Base-by-base conservation (phyloP, 176 grass and related monocot genomes). In the Hyparrhenia diplandra region DNA sequence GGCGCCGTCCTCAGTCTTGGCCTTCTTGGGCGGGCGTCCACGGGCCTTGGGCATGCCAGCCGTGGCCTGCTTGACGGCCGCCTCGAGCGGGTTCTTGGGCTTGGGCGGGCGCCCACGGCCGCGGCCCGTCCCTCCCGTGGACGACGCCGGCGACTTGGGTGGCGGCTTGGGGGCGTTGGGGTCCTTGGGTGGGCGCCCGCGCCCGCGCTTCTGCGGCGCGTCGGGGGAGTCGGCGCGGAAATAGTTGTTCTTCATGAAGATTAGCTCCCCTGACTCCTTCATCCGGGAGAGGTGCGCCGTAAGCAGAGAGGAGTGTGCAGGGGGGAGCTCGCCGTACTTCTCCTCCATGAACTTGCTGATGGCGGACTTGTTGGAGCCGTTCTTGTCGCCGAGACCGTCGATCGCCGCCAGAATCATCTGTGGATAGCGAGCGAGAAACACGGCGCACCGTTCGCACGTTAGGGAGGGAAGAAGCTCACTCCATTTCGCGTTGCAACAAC, bases 191-290 rank as follows among this genome's bases (percentile, higher is more conserved):
- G 93, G 93, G 24, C 94, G 88, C 0, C 91, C 94, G 1, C 94
- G 87, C 16, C 92, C 83, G 4, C 85, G 85, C 76, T 89, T 94
- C 1, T 83, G 87, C 32, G 92, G 94, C 36, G 83, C 83, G 64
- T 75, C 87, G 1, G 89, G 77, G 5, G 77, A 65, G 40, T 79
- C 87, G 2, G 92, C 31, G 13, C 78, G 83, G 80, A 90, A 74
- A 86, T 94, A 97, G 80, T 89, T 92, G 64, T 94, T 94, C 79
- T 89, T 94, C 10, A 92, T 76, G 40, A 94, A 90, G 74, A 92
- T n/a, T 39, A 97, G 80, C 80, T 97, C 88, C 34, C 92, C 84
- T 59, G 83, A 61, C 59, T 91, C 95, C 85, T 89, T 97, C 95
- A 97, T 97, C 51, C 90, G 86, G 43, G 90, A 65, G 41, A 97